Evolutionary conservation across 106 monocot species (phyloP).

Genomic region (Allium sativum): DNA sequence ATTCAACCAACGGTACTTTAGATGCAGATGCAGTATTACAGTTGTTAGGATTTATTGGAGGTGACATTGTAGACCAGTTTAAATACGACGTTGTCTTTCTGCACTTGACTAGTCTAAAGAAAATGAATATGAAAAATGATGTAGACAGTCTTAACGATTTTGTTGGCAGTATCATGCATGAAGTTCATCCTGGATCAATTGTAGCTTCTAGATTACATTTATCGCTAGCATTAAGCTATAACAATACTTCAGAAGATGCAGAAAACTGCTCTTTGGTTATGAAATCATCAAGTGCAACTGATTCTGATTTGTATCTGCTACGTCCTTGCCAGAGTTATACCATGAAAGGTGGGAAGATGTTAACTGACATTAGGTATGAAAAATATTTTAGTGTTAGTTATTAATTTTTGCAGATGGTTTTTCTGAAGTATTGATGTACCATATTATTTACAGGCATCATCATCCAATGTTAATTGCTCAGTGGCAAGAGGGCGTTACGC

Average conservation of each 20-base stretch:
- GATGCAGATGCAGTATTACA: slow-evolving; percentile 21
- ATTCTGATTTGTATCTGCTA: slow-evolving; percentile 75
- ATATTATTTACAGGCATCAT: slow-evolving; percentile 47
- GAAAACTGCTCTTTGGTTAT: slow-evolving; percentile 13
- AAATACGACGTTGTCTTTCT: slow-evolving; percentile 78
- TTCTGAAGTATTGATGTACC: background rate
- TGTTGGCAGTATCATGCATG: slow-evolving; percentile 45
- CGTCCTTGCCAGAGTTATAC: slow-evolving; percentile 79
- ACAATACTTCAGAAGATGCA: slow-evolving; percentile 19
- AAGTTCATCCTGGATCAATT: slow-evolving; percentile 34
- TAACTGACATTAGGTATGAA: slow-evolving; percentile 60
- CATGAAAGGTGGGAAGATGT: slow-evolving; percentile 53
- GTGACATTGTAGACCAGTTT: slow-evolving; percentile 44
- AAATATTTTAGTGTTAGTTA: too few species aligned
- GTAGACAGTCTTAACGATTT: slow-evolving; percentile 49
- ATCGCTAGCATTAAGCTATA: slow-evolving; percentile 73
- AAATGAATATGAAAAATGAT: slow-evolving; percentile 27
- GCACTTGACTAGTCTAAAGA: slow-evolving; percentile 36
- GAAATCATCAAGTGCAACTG: slow-evolving; percentile 20
- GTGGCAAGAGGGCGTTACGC: slow-evolving; percentile 82
- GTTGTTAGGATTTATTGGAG: slow-evolving; percentile 57
- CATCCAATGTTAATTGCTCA: slow-evolving; percentile 82
- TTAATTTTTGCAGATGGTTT: too few species aligned
- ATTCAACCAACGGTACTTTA: slow-evolving; percentile 5
- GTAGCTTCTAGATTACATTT: slow-evolving; percentile 62